Base-by-base conservation (phyloP, 345 rosid species). In the Isatis tinctoria region DNA sequence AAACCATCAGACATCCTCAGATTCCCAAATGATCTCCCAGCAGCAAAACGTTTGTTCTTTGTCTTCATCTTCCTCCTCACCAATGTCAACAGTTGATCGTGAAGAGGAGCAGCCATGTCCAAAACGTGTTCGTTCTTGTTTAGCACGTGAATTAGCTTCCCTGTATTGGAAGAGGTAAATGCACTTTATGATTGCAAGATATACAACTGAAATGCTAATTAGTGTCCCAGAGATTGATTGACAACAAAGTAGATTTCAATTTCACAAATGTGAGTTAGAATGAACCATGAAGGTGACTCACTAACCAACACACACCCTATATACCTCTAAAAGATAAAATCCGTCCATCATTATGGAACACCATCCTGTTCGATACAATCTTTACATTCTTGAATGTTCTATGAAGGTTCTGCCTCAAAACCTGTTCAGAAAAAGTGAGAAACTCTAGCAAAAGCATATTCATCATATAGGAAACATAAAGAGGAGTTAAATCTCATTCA, bases 51-150 rank as follows among this genome's bases (percentile, higher is more conserved):
- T 93, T 87, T 41, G 85, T 93, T 83, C 98, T 78, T 77, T 76
- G 80, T 80, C 91, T 74, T 75, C 69, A 22, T 61, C 66, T 48
- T 76, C 70, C 49, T 74, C 83, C 49, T 74, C 83, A 60, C 72
- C 41, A 40, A 5, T 51, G 57, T 83, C 86, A 24, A 33, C 61
- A 39, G 62, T 47, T 65, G 87, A 49, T 84, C 84, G 32, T 84
- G 96, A 80, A 90, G 87, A 52, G 92, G 96, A 81, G 85, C 86
- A 81, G 96, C 88, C 92, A 90, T 90, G 76, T 87, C 98, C 65
- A 90, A 86, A 74, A 93, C 97, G 73, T 85, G 98, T 74, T 90
- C 89, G 67, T 93, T 93, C 80, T 93, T 93, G 78, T 90, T 93
- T 73, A 89, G 83, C 74, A 84, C 84, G 39, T 90, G 98, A 79